Evolutionary conservation across 2,329 filamentous ascomycete genomes (phyloP).

Genomic region (Aphanocladium album): DNA sequence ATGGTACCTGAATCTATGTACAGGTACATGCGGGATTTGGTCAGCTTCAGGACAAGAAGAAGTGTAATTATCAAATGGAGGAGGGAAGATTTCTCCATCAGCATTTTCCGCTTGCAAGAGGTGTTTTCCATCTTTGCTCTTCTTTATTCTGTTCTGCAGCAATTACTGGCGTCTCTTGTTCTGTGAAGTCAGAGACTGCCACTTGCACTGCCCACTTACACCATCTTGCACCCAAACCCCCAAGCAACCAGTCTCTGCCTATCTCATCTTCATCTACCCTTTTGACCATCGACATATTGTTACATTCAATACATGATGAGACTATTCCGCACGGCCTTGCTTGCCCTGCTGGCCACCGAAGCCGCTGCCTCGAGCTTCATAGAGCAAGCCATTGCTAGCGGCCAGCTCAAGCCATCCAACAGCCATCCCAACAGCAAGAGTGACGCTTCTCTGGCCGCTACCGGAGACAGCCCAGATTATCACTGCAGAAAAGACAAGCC

Average conservation of each 20-base stretch:
- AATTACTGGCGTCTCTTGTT: not conserved
- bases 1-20: not conserved
- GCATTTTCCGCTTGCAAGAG: not conserved
- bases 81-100: not conserved
- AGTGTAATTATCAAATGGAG: not conserved
- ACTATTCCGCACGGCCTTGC: not conserved
- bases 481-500: conserved; percentile 7
- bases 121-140: not conserved
- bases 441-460: not conserved
- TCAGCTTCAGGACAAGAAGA: not conserved
- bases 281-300: not conserved
- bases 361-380: not conserved
- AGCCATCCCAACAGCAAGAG: not conserved
- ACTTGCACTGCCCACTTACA: not conserved
- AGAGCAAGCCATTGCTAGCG: not conserved
- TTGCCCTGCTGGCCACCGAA: not conserved
- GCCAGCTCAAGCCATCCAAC: not conserved
- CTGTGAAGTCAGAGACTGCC: not conserved
- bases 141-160: not conserved
- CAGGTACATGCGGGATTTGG: not conserved
- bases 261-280: not conserved
- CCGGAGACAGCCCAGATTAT: not conserved
- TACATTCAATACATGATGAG: not conserved
- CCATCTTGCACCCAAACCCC: not conserved
- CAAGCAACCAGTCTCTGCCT: not conserved